Evolutionary conservation across 1,284 basidiomycete species (phyloP), one percentile per base, ranked within the genome.

Genomic region (Ganoderma lingzhi): DNA sequence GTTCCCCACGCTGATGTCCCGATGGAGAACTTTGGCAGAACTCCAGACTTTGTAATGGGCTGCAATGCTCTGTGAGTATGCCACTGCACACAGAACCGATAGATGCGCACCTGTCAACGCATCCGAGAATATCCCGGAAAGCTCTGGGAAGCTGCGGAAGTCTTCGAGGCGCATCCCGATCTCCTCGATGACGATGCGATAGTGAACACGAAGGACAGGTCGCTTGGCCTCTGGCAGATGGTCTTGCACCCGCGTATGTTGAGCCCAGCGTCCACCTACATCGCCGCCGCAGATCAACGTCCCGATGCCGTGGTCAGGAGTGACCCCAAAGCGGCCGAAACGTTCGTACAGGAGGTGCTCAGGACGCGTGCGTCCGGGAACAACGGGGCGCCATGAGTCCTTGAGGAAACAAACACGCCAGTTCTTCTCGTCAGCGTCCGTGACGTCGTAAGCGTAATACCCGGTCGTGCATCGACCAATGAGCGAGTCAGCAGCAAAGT

Each of bases 1-100:
- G n/a, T 71, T 71, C 1, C 63, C 65, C 2, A 65, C 55, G 48
- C 68, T 69, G 10, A 71, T 60, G 41, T 71, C 70, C 0, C 70
- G 62, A 19, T 71, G 70, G 5, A 68, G 51, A 9, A 65, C 60
- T 0, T 39, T 28, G 2, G 67, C 63, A 9, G 10, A n/a, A 1
- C 4, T 32, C 63, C 67, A 68, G 3, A 51, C 63, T 1, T n/a
- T 32, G 4, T 23, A 12, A 32, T 68, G 67, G 2, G 60, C 67
- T 68, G 19, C 0, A n/a, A 3, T 8, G 23, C 48, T 19, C 56
- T n/a, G 41, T 55, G 3, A 61, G 39, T 15, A 17, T 6, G 12
- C 2, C 19, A 19, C 39, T 39, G 2, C 19, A 2, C 1, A 48
- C 14, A 12, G 9, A 48, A 30, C 17, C 19, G 6, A 19, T 4